phyloP scores from a whole-genome alignment of 371 early-diverging fungal genomes.

The Mortierella sp. region DNA sequence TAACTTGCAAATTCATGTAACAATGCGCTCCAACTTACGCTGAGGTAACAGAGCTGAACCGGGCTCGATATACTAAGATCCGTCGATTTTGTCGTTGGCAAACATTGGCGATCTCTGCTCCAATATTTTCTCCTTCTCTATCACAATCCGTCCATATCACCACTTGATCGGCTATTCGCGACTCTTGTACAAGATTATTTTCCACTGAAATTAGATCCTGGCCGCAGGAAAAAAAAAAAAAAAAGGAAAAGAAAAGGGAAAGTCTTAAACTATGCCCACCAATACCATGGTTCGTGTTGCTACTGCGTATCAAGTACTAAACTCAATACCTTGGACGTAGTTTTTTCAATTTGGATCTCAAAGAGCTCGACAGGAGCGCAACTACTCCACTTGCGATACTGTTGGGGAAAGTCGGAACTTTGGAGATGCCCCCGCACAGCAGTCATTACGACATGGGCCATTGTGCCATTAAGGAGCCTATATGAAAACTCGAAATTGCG shows the following conservation, averaged over 20 bases:
- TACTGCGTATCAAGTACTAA: not conserved
- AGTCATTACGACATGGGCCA: slow-evolving; percentile 86
- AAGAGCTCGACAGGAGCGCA: slow-evolving; percentile 75
- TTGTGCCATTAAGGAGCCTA: slow-evolving; percentile 64
- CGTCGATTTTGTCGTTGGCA: slow-evolving; percentile 74
- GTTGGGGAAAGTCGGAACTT: slow-evolving; percentile 72
- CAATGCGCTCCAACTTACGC: slow-evolving; percentile 50
- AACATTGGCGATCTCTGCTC: slow-evolving; percentile 83
- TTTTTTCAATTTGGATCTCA: slow-evolving; percentile 65
- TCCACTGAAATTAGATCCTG: slow-evolving; percentile 67
- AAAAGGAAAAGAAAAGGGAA: not conserved
- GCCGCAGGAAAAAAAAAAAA: not conserved
- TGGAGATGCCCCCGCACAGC: slow-evolving; percentile 87
- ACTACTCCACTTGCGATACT: slow-evolving; percentile 71
- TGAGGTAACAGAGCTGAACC: slow-evolving; percentile 85
- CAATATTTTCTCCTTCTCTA: slow-evolving; percentile 99
- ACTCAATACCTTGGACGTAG: slow-evolving; percentile 20
- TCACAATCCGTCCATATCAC: slow-evolving; percentile 99
- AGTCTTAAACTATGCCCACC: not conserved
- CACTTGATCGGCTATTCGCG: slow-evolving; percentile 73
- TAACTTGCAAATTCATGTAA: not conserved
- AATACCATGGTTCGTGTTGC: not conserved
- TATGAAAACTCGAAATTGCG: slow-evolving; percentile 86
- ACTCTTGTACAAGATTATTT: slow-evolving; percentile 74
- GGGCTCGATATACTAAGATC: slow-evolving; percentile 80